These are phyloP conservation scores for Hyaloscypha variabilis DNA, from an alignment of 495 filamentous ascomycete species.

Conservation along the genomic window DNA sequence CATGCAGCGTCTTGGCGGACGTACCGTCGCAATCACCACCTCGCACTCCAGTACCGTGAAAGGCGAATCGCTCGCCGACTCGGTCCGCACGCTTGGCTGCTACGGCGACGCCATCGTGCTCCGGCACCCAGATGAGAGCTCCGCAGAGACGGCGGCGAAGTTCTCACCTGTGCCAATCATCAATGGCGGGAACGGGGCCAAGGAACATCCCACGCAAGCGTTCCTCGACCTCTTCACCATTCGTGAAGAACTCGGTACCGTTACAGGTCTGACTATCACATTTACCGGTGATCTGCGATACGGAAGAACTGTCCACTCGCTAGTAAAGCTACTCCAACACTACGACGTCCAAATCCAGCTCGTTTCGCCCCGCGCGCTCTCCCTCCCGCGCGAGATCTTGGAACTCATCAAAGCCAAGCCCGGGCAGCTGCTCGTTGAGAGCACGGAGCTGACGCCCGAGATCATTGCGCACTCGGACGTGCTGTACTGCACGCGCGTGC, in stretches of 20 bases:
- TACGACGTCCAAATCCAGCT: slow-evolving; percentile 95
- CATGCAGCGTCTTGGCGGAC: slow-evolving; percentile 94
- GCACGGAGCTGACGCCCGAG: slow-evolving; percentile 78
- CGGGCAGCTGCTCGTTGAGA: slow-evolving; percentile 76
- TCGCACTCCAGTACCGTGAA: slow-evolving; percentile 85
- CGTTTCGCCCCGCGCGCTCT: slow-evolving; percentile 78
- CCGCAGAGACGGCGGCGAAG: slow-evolving; percentile 77
- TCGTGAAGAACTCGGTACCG: slow-evolving; percentile 93
- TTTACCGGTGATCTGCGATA: slow-evolving; percentile 92
- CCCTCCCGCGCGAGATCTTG: slow-evolving; percentile 73
- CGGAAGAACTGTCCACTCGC: slow-evolving; percentile 91
- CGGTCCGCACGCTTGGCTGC: slow-evolving; percentile 87
- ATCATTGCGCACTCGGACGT: slow-evolving; percentile 84
- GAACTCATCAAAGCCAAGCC: slow-evolving; percentile 68
- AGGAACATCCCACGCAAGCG: slow-evolving; percentile 96
- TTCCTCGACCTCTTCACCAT: slow-evolving; percentile 99
- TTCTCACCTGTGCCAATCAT: slow-evolving; percentile 89
- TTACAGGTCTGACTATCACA: slow-evolving; percentile 91
- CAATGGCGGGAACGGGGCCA: slow-evolving; percentile 93
- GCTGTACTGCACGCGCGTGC: slow-evolving; percentile 93
- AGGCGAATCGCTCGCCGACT: slow-evolving; percentile 92
- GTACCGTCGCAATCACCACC: slow-evolving; percentile 75
- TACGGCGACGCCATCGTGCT: slow-evolving; percentile 95
- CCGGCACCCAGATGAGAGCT: slow-evolving; percentile 82
- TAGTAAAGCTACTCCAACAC: slow-evolving; percentile 89